These are phyloP conservation scores for Daldinia sp. DNA, from an alignment of 2,329 filamentous ascomycete genomes.

Conservation along the genomic window DNA sequence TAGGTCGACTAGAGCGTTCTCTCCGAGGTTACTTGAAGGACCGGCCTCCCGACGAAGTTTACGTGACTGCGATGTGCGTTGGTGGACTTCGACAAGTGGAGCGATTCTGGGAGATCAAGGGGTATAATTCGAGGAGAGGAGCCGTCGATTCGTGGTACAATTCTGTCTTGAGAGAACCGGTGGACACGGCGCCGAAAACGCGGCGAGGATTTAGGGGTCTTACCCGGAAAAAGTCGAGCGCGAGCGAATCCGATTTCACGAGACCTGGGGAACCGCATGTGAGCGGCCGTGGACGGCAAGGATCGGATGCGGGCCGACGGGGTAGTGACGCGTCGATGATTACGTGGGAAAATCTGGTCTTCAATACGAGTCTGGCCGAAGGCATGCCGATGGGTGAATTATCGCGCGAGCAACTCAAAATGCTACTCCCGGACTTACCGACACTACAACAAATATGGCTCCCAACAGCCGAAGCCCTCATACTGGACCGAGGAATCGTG, in stretches of 20 bases:
- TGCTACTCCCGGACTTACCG: slow-evolving; percentile 64
- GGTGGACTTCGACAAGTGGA: slow-evolving; percentile 70
- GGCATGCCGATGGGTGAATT: slow-evolving; percentile 70
- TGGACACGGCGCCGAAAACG: slow-evolving; percentile 57
- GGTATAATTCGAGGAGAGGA: slow-evolving; percentile 67
- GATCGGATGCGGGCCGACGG: slow-evolving; percentile 43
- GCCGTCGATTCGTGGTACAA: slow-evolving; percentile 69
- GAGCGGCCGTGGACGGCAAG: slow-evolving; percentile 39
- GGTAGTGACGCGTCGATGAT: slow-evolving; percentile 43
- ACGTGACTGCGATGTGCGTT: slow-evolving; percentile 66
- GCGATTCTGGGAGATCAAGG: slow-evolving; percentile 71
- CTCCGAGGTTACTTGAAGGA: slow-evolving; percentile 70
- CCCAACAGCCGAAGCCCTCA: slow-evolving; percentile 68
- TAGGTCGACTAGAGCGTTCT: slow-evolving; percentile 68
- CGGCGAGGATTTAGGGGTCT: slow-evolving; percentile 62
- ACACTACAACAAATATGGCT: slow-evolving; percentile 68
- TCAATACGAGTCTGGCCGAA: slow-evolving; percentile 65
- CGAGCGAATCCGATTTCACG: slow-evolving; percentile 46
- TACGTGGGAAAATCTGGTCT: slow-evolving; percentile 55
- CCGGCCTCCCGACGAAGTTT: slow-evolving; percentile 68
- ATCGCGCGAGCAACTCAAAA: slow-evolving; percentile 57
- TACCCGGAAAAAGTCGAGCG: slow-evolving; percentile 65
- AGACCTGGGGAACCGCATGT: slow-evolving; percentile 27
- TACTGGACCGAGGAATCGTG: slow-evolving; percentile 67
- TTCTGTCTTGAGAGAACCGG: slow-evolving; percentile 56